Base-by-base conservation (phyloP, 176 grass and related monocot species). In the Elaeis guineensis region DNA sequence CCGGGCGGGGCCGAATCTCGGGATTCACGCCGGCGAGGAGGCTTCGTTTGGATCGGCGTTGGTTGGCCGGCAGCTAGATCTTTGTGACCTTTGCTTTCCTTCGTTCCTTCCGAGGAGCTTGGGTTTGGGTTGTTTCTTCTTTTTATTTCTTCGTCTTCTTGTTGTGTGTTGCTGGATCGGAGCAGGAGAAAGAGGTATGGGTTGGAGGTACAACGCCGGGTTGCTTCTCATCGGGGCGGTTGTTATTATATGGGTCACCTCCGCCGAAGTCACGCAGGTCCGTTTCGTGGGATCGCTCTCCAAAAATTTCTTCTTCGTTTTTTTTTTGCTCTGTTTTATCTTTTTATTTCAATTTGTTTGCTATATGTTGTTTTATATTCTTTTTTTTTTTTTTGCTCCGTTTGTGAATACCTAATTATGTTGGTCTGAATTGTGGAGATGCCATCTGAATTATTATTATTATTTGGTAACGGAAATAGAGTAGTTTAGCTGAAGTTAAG, bases 241-340 rank as follows among this genome's bases (percentile, higher is more conserved):
- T 50, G 93, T 97, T 25, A 54, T 97, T 2, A 97, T 97, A 29
- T 97, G 93, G 93, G 93, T 97, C 66, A 82, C 79, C 75, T 97
- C 93, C n/a, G 93, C 93, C 2, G 93, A 97, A 79, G 93, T 97
- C 66, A 97, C 93, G 26, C 93, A 97, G 93, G 93, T 82, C 35
- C 7, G 32, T 35, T 35, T 9, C 32, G 32, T 77, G 56, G 6
- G 7, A 44, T 52, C 58, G 11, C 48, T 63, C 14, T 4, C 35
- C 2, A 67, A n/a, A 0, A 6, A 70, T 23, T 59, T 67, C 18
- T 1, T 24, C 23, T 24, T 25, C 65, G 24, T 26, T 8, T 54
- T n/a, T 32, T 35, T 68, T 19, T 64, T 7, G 6, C 17, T 20
- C 15, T 54, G 16, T 11, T 44, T 44, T 44, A 14, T 3, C 11